Evolutionary conservation across 441 rosid genomes (phyloP).

Genomic region (Adansonia madagascariensis): DNA sequence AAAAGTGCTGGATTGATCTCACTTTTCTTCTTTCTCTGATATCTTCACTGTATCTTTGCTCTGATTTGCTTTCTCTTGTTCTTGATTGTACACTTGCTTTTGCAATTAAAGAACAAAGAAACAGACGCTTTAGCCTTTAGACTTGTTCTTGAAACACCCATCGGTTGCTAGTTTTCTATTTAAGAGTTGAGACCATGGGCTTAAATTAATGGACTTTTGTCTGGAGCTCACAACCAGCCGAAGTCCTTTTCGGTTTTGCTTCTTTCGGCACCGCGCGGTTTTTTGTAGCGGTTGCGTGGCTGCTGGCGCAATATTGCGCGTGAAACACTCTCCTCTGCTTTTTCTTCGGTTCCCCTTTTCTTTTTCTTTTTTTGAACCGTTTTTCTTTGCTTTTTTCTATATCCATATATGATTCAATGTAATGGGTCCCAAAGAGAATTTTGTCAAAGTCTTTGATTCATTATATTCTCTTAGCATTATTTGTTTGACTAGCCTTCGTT

Average conservation of each 20-base stretch:
- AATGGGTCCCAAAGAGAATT: slow-evolving; percentile 29
- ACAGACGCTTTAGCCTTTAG: not conserved
- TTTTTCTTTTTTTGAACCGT: not conserved
- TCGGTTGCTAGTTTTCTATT: not conserved
- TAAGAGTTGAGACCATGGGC: not conserved
- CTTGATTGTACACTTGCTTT: not conserved
- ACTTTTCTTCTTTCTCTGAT: not conserved
- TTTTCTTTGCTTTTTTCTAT: not conserved
- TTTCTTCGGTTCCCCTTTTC: not conserved
- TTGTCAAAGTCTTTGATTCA: not conserved
- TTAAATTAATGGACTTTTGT: not conserved
- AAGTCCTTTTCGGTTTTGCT: slow-evolving; percentile 15
- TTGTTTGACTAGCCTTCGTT: no score
- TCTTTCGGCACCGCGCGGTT: slow-evolving; percentile 30
- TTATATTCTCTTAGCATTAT: no score
- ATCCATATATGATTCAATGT: not conserved
- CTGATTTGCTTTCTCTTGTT: not conserved
- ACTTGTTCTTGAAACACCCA: not conserved
- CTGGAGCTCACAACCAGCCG: not conserved
- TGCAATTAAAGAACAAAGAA: not conserved
- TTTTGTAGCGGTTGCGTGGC: slow-evolving; percentile 2
- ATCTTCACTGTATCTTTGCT: not conserved
- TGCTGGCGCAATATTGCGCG: slow-evolving; percentile 33
- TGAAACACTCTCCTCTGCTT: slow-evolving; percentile 21
- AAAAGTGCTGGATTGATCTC: not conserved